These are phyloP conservation scores for Canavalia ensiformis DNA, from an alignment of 306 rosid genomes.

Conservation along the genomic window DNA sequence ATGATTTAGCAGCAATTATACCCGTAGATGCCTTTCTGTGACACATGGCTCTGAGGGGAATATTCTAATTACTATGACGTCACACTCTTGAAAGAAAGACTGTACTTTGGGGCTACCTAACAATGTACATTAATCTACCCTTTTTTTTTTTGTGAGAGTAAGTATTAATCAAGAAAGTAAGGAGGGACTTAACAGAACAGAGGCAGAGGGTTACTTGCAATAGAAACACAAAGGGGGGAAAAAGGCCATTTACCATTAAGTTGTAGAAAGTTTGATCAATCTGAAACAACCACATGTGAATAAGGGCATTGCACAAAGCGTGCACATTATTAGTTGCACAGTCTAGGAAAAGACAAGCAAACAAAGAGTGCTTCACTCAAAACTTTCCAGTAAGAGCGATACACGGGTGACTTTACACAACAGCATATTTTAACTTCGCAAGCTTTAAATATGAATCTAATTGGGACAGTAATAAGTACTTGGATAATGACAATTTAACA, in stretches of 20 bases:
- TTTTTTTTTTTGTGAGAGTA: not conserved
- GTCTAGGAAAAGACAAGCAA: slow-evolving; percentile 36
- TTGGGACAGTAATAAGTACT: slow-evolving; percentile 35
- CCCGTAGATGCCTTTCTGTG: slow-evolving; percentile 46
- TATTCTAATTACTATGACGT: slow-evolving; percentile 54
- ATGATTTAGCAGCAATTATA: slow-evolving; percentile 47
- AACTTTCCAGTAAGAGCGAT: slow-evolving; percentile 37
- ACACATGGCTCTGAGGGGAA: slow-evolving; percentile 50
- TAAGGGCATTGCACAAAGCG: slow-evolving; percentile 35
- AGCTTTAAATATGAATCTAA: slow-evolving; percentile 40
- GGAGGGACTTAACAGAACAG: not conserved
- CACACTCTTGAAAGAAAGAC: slow-evolving; percentile 37
- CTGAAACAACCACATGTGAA: not conserved
- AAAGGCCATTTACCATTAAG: slow-evolving; percentile 15
- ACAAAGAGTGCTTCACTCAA: slow-evolving; percentile 37
- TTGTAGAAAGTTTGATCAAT: slow-evolving; percentile 37
- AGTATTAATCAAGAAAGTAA: slow-evolving; percentile 27
- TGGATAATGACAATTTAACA: slow-evolving; percentile 47
- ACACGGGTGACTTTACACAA: slow-evolving; percentile 42
- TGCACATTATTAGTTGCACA: slow-evolving; percentile 35
- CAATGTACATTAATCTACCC: slow-evolving; percentile 1
- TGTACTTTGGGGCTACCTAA: slow-evolving; percentile 42
- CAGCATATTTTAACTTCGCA: slow-evolving; percentile 27
- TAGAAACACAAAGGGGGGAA: not conserved
- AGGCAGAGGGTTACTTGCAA: slow-evolving; percentile 16